phyloP scores from a whole-genome alignment of 495 filamentous ascomycete species.

The Podospora anserina region DNA sequence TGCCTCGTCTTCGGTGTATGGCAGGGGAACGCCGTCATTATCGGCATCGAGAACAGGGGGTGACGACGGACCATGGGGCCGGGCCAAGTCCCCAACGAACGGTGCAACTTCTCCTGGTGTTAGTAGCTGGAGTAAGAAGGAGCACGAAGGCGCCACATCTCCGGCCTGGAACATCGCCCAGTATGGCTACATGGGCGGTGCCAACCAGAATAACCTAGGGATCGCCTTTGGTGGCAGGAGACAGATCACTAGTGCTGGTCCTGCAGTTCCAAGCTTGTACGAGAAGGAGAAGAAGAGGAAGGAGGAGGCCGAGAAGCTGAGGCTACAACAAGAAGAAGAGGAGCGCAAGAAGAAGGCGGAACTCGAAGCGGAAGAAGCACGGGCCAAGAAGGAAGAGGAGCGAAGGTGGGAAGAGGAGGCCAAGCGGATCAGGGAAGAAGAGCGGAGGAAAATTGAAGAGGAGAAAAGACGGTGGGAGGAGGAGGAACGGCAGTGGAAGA shows the following conservation, averaged over 20 bases:
- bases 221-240: slow-evolving; percentile 86
- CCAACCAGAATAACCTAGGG: slow-evolving; percentile 92
- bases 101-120: slow-evolving; percentile 45
- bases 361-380: slow-evolving; percentile 67
- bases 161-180: slow-evolving; percentile 99
- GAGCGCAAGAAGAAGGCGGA: slow-evolving; percentile 59
- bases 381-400: slow-evolving; percentile 66
- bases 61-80: slow-evolving; percentile 56
- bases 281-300: slow-evolving; percentile 54
- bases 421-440: slow-evolving; percentile 61
- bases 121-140: slow-evolving; percentile 87
- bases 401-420: slow-evolving; percentile 79
- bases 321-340: slow-evolving; percentile 60
- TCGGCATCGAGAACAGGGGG: slow-evolving; percentile 47
- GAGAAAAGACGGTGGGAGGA: slow-evolving; percentile 82
- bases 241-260: slow-evolving; percentile 84
- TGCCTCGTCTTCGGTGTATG: slow-evolving; percentile 54
- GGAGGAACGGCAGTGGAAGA: slow-evolving; percentile 76
- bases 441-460: slow-evolving; percentile 64
- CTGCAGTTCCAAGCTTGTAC: slow-evolving; percentile 67
- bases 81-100: slow-evolving; percentile 52
- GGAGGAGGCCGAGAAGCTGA: slow-evolving; percentile 57
- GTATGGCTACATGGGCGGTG: slow-evolving; percentile 98
- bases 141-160: slow-evolving; percentile 71
- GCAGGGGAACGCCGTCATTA: slow-evolving; percentile 35